phyloP scores from a whole-genome alignment of 2,329 filamentous ascomycete species.

The Annulohypoxylon truncatum region DNA sequence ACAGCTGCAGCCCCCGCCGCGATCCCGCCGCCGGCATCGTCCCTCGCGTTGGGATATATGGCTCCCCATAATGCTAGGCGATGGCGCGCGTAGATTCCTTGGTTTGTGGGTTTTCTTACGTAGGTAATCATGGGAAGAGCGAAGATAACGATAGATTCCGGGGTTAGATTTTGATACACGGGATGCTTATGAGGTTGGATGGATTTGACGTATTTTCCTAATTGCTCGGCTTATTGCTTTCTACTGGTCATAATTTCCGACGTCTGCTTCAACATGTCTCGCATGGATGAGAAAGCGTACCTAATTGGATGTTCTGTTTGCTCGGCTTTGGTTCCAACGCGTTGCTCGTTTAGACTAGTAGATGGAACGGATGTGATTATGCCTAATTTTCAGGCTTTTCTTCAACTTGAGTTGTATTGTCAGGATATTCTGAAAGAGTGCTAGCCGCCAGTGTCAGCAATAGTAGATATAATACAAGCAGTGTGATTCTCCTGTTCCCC shows the following conservation, averaged over 20 bases:
- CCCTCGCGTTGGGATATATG: constrained; percentile 31
- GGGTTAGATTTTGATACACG: constrained; percentile 18
- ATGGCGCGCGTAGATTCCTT: constrained; percentile 27
- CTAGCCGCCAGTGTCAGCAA: background rate
- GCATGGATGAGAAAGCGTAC: constrained; percentile 7
- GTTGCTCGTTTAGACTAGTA: background rate
- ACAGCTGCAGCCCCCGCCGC: background rate
- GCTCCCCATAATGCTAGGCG: constrained; percentile 19
- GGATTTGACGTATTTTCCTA: constrained; percentile 28
- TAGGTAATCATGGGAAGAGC: background rate
- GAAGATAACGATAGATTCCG: constrained; percentile 5
- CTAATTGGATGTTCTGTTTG: background rate
- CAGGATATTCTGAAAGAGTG: background rate
- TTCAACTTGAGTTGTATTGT: background rate
- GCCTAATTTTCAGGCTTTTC: background rate
- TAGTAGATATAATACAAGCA: background rate
- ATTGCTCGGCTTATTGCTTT: constrained; percentile 23
- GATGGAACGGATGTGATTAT: background rate
- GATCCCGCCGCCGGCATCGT: constrained; percentile 14
- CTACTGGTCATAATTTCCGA: background rate
- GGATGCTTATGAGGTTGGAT: constrained; percentile 2
- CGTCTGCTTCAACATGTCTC: constrained; percentile 6
- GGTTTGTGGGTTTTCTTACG: background rate
- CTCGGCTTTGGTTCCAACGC: background rate
- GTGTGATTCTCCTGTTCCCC: background rate